phyloP scores from a whole-genome alignment of 306 rosid genomes.

The Luffa aegyptiaca region DNA sequence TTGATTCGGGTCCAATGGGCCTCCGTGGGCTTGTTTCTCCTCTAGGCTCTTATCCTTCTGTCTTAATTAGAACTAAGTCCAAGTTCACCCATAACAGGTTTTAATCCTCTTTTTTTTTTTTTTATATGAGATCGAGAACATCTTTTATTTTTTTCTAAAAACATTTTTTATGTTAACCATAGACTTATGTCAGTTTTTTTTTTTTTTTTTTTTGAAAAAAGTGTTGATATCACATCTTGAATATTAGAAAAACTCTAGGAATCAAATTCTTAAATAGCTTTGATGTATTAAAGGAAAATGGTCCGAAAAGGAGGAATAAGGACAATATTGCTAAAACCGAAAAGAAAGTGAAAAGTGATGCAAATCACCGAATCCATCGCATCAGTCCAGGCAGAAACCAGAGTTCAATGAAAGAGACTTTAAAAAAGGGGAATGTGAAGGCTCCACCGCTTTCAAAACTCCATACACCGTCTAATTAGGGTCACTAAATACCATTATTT shows the following conservation, averaged over 20 bases:
- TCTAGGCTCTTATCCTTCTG: no score
- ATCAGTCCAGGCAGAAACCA: not conserved
- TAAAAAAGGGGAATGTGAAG: not conserved
- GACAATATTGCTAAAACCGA: not conserved
- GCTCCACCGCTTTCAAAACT: not conserved
- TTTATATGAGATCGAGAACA: no score
- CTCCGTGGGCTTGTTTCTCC: no score
- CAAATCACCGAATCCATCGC: not conserved
- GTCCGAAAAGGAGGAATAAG: not conserved
- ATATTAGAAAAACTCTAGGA: not conserved
- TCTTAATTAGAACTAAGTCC: no score
- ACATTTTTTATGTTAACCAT: no score
- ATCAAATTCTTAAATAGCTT: not conserved
- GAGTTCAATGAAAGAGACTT: not conserved
- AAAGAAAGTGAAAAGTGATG: not conserved
- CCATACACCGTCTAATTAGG: not conserved
- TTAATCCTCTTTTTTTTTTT: no score
- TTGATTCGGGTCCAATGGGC: no score
- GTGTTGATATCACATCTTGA: no score
- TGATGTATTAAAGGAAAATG: not conserved
- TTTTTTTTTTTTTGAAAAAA: no score
- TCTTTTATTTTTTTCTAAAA: no score
- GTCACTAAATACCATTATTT: not conserved
- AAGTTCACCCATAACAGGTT: no score
- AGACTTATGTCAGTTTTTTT: no score